Evolutionary conservation across 1,139 yeast species (phyloP).

Genomic region (Spathaspora jeffriesii): DNA sequence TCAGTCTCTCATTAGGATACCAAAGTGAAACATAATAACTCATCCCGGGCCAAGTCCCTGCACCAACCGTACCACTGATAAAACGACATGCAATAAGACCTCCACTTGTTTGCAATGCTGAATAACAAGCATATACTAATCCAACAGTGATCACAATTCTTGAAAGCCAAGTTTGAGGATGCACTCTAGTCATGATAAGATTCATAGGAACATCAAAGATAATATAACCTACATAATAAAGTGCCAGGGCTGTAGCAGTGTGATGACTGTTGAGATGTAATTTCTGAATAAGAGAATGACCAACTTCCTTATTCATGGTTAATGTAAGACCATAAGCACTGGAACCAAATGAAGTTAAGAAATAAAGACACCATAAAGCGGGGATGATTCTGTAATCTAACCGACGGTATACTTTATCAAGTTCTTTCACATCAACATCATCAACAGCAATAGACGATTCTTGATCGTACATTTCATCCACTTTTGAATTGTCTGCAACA

Average conservation of each 20-base stretch:
- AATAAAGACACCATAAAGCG: slow-evolving; percentile 80
- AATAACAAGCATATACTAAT: slow-evolving; percentile 71
- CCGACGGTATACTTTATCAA: slow-evolving; percentile 53
- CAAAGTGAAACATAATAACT: slow-evolving; percentile 81
- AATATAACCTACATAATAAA: slow-evolving; percentile 81
- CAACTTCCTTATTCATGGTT: slow-evolving; percentile 70
- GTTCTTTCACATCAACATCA: background rate
- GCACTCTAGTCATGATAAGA: slow-evolving; percentile 75
- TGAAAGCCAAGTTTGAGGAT: slow-evolving; percentile 85
- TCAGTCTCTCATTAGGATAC: slow-evolving; percentile 81
- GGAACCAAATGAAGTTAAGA: slow-evolving; percentile 77
- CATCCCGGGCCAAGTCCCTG: slow-evolving; percentile 96
- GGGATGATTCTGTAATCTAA: slow-evolving; percentile 77
- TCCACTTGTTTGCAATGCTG: slow-evolving; percentile 50
- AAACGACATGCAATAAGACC: slow-evolving; percentile 76
- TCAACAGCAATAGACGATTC: slow-evolving; percentile 2
- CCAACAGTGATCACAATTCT: slow-evolving; percentile 81
- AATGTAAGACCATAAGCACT: slow-evolving; percentile 78
- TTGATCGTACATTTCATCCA: slow-evolving; percentile 4
- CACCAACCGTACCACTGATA: slow-evolving; percentile 78
- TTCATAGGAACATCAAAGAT: slow-evolving; percentile 90
- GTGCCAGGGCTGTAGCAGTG: slow-evolving; percentile 75
- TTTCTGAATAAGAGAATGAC: slow-evolving; percentile 62
- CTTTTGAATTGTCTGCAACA: background rate
- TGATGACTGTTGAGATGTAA: slow-evolving; percentile 56